phyloP scores from a whole-genome alignment of 1,284 basidiomycete species.

The Cystobasidium pallidum region DNA sequence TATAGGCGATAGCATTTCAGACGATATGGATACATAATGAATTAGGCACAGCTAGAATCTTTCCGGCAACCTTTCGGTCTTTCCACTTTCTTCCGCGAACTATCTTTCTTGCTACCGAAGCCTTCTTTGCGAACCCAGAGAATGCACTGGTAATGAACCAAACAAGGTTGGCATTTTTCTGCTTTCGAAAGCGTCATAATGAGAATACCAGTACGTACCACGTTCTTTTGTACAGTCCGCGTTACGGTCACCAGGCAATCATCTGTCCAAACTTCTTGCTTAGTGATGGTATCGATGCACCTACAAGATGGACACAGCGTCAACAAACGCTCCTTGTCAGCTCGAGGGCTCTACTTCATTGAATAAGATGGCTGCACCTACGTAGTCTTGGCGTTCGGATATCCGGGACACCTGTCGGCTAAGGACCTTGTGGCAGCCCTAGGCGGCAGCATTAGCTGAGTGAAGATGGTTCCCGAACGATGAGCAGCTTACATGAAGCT shows the following conservation, averaged over 20 bases:
- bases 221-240: not conserved
- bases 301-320: not conserved
- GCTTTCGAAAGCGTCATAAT: too few relatives aligned
- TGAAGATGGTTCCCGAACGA: not conserved
- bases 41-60: not conserved
- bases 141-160: not conserved
- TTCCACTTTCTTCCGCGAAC: not conserved
- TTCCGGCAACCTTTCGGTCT: not conserved
- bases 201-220: not conserved
- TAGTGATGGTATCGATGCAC: constrained; percentile 4
- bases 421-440: constrained; percentile 10
- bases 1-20: too few relatives aligned
- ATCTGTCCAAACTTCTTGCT: constrained; percentile 1
- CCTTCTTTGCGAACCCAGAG: constrained; percentile 1
- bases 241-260: constrained; percentile 16
- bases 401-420: constrained; percentile 6
- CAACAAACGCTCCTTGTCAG: too few relatives aligned
- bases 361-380: not conserved
- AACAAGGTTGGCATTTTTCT: not conserved
- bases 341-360: too few relatives aligned
- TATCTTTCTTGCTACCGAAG: not conserved
- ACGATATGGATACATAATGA: too few relatives aligned
- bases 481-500: constrained; percentile 8
- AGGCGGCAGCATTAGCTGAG: not conserved
- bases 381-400: constrained; percentile 14